Percentiles rank a stretch among this genome's conserved stretches.
These are phyloP conservation scores for Aspergillus avenaceus DNA, from an alignment of 495 filamentous ascomycete genomes.

Conservation along the genomic window DNA sequence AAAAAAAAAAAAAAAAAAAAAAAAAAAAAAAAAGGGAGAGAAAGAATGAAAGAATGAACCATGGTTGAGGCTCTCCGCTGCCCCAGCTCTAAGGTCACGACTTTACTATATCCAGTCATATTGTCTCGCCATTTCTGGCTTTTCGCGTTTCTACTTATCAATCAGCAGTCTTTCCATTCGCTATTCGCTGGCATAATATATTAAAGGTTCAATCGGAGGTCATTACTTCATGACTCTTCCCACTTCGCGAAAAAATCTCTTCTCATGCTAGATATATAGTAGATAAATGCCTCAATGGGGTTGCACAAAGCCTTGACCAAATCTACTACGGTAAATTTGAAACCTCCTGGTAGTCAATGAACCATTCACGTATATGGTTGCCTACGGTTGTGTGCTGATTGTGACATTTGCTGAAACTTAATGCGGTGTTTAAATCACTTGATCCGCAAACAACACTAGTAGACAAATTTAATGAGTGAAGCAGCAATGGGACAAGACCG, in stretches of 20 bases:
- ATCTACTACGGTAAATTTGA: no score
- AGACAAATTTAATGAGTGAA: no score
- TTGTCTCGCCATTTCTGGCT: slow-evolving; percentile 12
- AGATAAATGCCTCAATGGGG: slow-evolving; percentile 4
- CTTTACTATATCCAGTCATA: slow-evolving; percentile 12
- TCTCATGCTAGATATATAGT: background rate
- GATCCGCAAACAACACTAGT: background rate
- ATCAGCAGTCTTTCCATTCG: slow-evolving; percentile 6
- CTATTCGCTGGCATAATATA: background rate
- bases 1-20: background rate
- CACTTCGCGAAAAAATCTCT: background rate
- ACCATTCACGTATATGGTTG: no score
- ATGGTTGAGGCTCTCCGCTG: slow-evolving; percentile 18
- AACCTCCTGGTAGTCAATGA: no score
- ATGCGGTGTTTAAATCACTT: background rate
- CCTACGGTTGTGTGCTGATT: no score
- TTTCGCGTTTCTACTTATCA: slow-evolving; percentile 8
- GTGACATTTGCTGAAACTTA: background rate
- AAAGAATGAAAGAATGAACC: slow-evolving; percentile 6
- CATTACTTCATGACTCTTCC: slow-evolving; percentile 7
- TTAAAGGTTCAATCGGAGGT: background rate
- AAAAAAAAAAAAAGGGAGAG: background rate
- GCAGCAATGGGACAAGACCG: background rate
- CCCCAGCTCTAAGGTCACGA: background rate
- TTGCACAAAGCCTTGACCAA: no score